Percentiles rank a stretch among this genome's conserved stretches.
These are phyloP conservation scores for Capronia americana DNA, from an alignment of 2,329 filamentous ascomycete species.

Conservation along the genomic window DNA sequence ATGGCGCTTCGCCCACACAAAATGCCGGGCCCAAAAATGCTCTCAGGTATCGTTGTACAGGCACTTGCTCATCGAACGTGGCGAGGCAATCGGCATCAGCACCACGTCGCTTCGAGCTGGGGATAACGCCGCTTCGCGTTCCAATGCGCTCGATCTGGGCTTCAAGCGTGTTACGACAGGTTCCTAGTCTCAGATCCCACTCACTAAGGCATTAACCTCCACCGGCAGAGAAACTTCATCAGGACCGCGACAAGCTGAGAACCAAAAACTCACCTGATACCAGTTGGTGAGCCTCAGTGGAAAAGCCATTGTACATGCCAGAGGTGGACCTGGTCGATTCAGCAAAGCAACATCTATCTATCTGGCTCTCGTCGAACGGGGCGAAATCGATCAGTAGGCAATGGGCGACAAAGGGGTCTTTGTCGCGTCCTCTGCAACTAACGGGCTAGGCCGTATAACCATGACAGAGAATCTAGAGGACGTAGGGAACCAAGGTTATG, in stretches of 20 bases:
- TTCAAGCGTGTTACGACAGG: neutral
- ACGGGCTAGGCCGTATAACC: neutral
- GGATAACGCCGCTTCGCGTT: too few species aligned
- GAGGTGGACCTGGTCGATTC: neutral
- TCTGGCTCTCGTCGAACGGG: neutral
- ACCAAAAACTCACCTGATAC: neutral
- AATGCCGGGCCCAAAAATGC: neutral
- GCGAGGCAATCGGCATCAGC: too few species aligned
- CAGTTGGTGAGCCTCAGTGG: neutral
- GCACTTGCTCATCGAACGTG: too few species aligned
- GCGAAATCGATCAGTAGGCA: neutral
- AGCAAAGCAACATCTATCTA: neutral
- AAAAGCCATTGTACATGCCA: too few species aligned
- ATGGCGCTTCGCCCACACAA: neutral
- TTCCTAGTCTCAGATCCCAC: neutral
- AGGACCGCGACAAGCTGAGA: neutral
- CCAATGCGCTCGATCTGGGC: neutral
- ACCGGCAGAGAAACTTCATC: neutral
- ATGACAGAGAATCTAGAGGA: neutral
- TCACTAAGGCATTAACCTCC: neutral
- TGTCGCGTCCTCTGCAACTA: neutral
- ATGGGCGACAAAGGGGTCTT: neutral
- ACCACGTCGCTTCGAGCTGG: too few species aligned
- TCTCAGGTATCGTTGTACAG: too few species aligned
- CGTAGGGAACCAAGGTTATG: neutral